A percentile compares a stretch with the other conserved stretches of the same genome.
These are phyloP conservation scores for Puccinia horiana DNA, from an alignment of 1,284 basidiomycete species.

Conservation along the genomic window DNA sequence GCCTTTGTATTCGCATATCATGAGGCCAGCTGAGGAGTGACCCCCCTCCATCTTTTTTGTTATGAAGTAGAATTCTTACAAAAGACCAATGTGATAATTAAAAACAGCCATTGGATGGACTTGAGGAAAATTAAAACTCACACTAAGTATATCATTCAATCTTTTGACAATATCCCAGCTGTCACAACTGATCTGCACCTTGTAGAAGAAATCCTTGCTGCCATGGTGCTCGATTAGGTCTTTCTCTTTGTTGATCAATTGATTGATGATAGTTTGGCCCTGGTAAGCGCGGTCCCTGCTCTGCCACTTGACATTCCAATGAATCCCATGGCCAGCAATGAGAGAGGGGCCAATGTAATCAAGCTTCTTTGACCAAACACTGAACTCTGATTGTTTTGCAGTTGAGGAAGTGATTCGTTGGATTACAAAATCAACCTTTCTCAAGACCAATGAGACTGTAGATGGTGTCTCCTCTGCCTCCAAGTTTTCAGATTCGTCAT, in stretches of 20 bases:
- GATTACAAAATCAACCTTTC: neutral
- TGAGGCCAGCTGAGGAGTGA: neutral
- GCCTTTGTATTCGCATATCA: neutral
- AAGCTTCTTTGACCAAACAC: neutral
- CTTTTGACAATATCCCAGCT: neutral
- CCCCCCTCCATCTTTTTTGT: neutral
- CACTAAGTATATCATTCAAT: neutral
- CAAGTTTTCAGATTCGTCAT: neutral
- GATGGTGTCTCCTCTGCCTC: no score
- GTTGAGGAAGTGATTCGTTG: neutral
- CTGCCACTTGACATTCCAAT: neutral
- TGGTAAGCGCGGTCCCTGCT: neutral
- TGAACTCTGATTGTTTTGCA: neutral
- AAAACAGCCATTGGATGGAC: neutral
- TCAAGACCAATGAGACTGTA: no score
- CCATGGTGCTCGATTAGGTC: neutral
- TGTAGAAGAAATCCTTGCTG: no score
- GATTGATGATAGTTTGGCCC: neutral
- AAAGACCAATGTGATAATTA: neutral
- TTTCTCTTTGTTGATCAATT: neutral
- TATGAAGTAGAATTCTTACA: neutral
- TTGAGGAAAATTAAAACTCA: no score
- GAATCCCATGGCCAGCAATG: neutral
- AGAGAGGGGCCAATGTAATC: neutral
- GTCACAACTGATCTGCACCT: neutral